A percentile compares a stretch with the other conserved stretches of the same genome.
Evolutionary conservation across 208 protist genomes (phyloP).

Genomic region (Leishmania arabica): DNA sequence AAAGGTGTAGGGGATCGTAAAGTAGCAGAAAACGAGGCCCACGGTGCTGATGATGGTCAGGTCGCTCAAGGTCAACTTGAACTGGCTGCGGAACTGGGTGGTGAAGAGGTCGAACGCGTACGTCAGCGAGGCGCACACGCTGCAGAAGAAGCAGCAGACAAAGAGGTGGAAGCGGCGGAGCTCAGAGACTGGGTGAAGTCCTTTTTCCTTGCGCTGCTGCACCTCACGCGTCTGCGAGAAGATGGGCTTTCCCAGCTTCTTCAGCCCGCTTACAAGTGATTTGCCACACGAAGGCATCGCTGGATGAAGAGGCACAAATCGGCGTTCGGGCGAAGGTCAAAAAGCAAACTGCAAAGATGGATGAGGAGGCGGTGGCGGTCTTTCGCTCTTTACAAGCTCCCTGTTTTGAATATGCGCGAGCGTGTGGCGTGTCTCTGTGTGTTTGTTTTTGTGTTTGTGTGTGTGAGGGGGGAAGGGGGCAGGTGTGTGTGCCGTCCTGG

Average conservation of each 20-base stretch:
- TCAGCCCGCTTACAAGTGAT: slow-evolving; percentile 7
- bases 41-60: slow-evolving; percentile 72
- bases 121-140: slow-evolving; percentile 57
- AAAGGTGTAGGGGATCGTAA: slow-evolving; percentile 64
- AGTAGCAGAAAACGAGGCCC: slow-evolving; percentile 75
- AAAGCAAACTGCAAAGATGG: not conserved
- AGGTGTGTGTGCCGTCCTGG: not conserved
- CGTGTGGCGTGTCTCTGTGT: not conserved
- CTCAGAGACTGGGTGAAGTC: slow-evolving; percentile 56
- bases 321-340: not conserved
- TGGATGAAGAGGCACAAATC: not conserved
- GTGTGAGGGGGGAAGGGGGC: not conserved
- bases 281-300: slow-evolving; percentile 1
- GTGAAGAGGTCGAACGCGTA: slow-evolving; percentile 78
- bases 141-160: slow-evolving; percentile 73
- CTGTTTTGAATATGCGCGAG: not conserved
- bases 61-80: slow-evolving; percentile 49
- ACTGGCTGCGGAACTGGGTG: slow-evolving; percentile 40
- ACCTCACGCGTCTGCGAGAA: slow-evolving; percentile 46
- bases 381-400: not conserved
- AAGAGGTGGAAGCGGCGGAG: slow-evolving; percentile 57
- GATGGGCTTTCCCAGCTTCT: slow-evolving; percentile 4
- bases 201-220: slow-evolving; percentile 33
- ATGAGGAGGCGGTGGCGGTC: not conserved
- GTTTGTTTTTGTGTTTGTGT: slow-evolving; percentile 1